These are phyloP conservation scores for Eimeria necatrix DNA, from an alignment of 169 alveolate genomes.

Conservation along the genomic window DNA sequence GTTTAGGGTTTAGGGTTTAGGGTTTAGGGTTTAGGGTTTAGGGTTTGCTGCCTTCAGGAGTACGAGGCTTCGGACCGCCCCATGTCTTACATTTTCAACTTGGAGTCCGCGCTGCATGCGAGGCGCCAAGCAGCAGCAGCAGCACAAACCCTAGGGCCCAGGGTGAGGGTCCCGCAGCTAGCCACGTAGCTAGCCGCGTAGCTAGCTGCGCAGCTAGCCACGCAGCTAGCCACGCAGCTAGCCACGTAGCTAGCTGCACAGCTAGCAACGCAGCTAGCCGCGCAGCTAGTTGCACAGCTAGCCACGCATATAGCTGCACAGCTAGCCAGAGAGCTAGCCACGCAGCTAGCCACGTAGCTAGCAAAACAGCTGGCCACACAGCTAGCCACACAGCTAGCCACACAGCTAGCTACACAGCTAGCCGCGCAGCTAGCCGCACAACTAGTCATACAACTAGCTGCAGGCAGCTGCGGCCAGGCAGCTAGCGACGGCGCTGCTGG, in stretches of 20 bases:
- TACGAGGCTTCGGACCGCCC: conserved; percentile 91
- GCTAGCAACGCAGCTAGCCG: neutral
- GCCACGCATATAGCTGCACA: neutral
- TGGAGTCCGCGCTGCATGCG: conserved; percentile 88
- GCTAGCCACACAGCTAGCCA: neutral
- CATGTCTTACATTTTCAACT: conserved; percentile 91
- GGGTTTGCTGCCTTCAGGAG: conserved; percentile 85
- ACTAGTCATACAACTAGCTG: neutral
- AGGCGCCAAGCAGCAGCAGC: conserved; percentile 90
- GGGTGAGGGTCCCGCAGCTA: conserved; percentile 78
- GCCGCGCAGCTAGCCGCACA: neutral
- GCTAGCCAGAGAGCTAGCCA: neutral
- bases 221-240: neutral
- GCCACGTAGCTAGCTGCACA: neutral
- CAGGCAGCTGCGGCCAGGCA: neutral
- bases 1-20: neutral
- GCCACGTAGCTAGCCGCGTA: neutral
- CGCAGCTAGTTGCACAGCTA: conserved; percentile 1
- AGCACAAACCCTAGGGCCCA: conserved; percentile 90
- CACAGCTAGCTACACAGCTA: neutral
- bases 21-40: conserved; percentile 13
- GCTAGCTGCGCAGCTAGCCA: neutral
- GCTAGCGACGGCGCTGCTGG: neutral
- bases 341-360: neutral
- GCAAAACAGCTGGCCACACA: neutral